These are phyloP conservation scores for Epichloe gansuensis DNA, from an alignment of 2,329 filamentous ascomycete species.

Conservation along the genomic window DNA sequence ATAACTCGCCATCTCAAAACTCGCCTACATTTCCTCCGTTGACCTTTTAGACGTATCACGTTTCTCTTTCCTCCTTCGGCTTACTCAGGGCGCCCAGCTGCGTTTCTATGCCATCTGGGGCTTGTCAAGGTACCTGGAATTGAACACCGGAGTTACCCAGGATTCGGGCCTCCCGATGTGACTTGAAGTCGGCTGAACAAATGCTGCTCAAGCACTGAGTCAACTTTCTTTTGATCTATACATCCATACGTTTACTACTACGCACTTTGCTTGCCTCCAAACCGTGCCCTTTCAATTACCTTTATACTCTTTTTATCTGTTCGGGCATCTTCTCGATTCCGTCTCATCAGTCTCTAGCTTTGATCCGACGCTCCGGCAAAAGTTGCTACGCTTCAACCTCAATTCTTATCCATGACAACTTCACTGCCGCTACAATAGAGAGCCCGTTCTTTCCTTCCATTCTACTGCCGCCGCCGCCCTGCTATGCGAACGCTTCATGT, in stretches of 20 bases:
- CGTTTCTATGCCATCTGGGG: neutral
- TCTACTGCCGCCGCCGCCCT: slow-evolving; percentile 8
- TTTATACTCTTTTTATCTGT: neutral
- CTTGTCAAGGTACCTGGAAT: neutral
- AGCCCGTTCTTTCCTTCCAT: neutral
- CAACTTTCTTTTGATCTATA: neutral
- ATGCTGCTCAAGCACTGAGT: neutral
- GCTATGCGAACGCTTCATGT: slow-evolving; percentile 14
- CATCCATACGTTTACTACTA: neutral
- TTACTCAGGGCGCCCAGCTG: neutral
- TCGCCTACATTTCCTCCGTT: neutral
- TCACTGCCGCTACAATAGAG: neutral
- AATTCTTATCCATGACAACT: neutral
- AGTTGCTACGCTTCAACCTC: neutral
- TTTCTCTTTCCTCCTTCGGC: neutral
- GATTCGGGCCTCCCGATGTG: neutral
- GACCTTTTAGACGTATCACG: neutral
- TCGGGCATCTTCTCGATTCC: no score
- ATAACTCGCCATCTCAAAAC: neutral
- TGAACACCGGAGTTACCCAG: neutral
- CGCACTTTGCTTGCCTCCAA: neutral
- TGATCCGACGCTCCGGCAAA: neutral
- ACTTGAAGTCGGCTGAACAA: neutral
- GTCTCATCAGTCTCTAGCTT: neutral
- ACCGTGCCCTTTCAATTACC: neutral